These are phyloP conservation scores for Picochlorum sp. DNA, from an alignment of 139 green algal genomes.

Conservation along the genomic window DNA sequence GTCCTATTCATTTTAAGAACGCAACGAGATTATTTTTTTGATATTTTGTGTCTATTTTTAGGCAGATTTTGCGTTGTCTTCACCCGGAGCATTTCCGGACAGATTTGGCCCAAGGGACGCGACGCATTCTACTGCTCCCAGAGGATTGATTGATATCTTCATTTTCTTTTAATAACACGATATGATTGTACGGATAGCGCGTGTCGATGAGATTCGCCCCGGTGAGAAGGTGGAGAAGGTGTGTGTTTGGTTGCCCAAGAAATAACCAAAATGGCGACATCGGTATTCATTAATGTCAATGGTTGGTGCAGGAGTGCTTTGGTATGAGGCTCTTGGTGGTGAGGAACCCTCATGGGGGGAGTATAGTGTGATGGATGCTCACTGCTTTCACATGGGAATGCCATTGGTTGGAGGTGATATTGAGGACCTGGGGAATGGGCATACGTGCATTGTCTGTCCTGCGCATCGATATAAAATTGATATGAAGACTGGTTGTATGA, in stretches of 20 bases:
- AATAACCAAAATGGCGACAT: background rate
- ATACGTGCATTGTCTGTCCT: conserved; percentile 32
- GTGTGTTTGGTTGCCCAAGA: background rate
- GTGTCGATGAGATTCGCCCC: conserved; percentile 14
- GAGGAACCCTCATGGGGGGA: background rate
- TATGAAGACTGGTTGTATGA: conserved; percentile 18
- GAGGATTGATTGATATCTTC: too few species aligned
- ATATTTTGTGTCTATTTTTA: too few species aligned
- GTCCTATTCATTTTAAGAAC: too few species aligned
- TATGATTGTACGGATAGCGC: conserved; percentile 13
- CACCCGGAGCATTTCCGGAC: too few species aligned
- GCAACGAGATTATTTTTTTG: too few species aligned
- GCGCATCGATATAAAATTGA: conserved; percentile 31
- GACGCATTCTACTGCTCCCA: too few species aligned
- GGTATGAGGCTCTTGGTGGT: conserved; percentile 23
- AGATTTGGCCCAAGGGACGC: too few species aligned
- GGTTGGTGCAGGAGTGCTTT: conserved; percentile 16
- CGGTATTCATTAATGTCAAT: background rate
- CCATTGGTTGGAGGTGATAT: conserved; percentile 26
- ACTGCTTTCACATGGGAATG: conserved; percentile 30
- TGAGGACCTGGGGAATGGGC: conserved; percentile 22
- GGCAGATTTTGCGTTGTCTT: too few species aligned
- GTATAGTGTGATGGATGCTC: conserved; percentile 21
- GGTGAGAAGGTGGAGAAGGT: conserved; percentile 29
- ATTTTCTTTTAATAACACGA: background rate